phyloP scores from a whole-genome alignment of 768 basidiomycete species.

The Mycena galopus region DNA sequence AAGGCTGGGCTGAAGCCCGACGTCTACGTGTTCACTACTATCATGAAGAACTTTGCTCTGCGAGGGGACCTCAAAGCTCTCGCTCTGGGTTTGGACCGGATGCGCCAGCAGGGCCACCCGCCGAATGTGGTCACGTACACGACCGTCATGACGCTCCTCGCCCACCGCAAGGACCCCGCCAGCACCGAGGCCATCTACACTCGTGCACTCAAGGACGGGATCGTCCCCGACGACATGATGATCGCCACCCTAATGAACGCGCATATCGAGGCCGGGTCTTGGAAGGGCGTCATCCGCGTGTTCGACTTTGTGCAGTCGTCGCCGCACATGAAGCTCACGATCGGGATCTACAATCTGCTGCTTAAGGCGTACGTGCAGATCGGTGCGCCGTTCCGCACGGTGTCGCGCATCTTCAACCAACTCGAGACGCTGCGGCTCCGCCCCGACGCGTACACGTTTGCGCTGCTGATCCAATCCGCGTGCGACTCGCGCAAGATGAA shows the following conservation, averaged over 20 bases:
- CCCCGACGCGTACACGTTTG: constrained; percentile 76
- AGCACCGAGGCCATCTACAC: constrained; percentile 78
- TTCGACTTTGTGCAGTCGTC: constrained; percentile 71
- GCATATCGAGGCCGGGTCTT: constrained; percentile 84
- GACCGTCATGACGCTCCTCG: constrained; percentile 74
- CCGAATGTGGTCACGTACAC: constrained; percentile 73
- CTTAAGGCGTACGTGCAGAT: constrained; percentile 88
- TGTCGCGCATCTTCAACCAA: constrained; percentile 71
- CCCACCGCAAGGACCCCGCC: constrained; percentile 68
- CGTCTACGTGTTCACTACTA: constrained; percentile 66
- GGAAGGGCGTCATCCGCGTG: constrained; percentile 77
- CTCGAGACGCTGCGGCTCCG: constrained; percentile 62
- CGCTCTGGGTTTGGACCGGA: constrained; percentile 65
- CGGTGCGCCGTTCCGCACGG: constrained; percentile 79
- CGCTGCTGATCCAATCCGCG: constrained; percentile 84
- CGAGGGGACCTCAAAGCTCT: constrained; percentile 69
- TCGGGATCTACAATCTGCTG: constrained; percentile 81
- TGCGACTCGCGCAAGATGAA: constrained; percentile 78
- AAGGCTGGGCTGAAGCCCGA: constrained; percentile 66
- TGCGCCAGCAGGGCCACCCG: constrained; percentile 63
- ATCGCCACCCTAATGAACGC: constrained; percentile 83
- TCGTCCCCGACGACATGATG: constrained; percentile 76
- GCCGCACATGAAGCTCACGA: constrained; percentile 56
- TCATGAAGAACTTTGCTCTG: constrained; percentile 69
- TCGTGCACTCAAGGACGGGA: constrained; percentile 70